These are phyloP conservation scores for Erythrophleum fordii DNA, from an alignment of 306 rosid species.

Conservation along the genomic window DNA sequence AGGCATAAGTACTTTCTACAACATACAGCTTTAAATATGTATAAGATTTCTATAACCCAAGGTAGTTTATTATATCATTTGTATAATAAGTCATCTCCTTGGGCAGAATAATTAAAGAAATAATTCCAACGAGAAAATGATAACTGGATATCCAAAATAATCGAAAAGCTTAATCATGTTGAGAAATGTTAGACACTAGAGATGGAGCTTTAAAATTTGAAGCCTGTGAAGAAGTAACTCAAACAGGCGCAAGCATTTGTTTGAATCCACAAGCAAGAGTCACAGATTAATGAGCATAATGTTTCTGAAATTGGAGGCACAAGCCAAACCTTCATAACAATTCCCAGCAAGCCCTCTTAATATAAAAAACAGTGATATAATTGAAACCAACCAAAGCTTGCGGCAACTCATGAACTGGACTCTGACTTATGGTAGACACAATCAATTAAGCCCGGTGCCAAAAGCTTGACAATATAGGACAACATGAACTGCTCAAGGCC, in stretches of 20 bases:
- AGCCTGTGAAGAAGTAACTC: slow-evolving; percentile 20
- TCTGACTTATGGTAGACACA: slow-evolving; percentile 42
- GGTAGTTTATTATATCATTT: neutral
- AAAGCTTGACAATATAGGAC: slow-evolving; percentile 20
- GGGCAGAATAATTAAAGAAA: neutral
- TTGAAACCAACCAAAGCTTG: slow-evolving; percentile 15
- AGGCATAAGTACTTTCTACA: too few species aligned
- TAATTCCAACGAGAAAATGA: neutral
- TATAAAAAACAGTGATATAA: neutral
- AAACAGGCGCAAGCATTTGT: slow-evolving; percentile 21
- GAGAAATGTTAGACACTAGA: slow-evolving; percentile 2
- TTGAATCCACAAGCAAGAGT: neutral
- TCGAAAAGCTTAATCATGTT: neutral
- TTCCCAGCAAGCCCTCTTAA: slow-evolving; percentile 10
- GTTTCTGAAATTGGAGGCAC: slow-evolving; percentile 13
- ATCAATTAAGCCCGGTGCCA: slow-evolving; percentile 40
- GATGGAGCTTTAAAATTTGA: neutral
- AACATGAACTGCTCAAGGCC: slow-evolving; percentile 32
- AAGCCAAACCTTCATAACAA: neutral
- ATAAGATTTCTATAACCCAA: neutral
- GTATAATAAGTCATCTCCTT: neutral
- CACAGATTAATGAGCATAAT: neutral
- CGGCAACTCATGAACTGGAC: slow-evolving; percentile 39
- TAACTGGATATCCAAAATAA: neutral
- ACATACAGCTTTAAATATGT: neutral